phyloP scores from a whole-genome alignment of 352 stramenopile species.

The Pythium aphanidermatum region DNA sequence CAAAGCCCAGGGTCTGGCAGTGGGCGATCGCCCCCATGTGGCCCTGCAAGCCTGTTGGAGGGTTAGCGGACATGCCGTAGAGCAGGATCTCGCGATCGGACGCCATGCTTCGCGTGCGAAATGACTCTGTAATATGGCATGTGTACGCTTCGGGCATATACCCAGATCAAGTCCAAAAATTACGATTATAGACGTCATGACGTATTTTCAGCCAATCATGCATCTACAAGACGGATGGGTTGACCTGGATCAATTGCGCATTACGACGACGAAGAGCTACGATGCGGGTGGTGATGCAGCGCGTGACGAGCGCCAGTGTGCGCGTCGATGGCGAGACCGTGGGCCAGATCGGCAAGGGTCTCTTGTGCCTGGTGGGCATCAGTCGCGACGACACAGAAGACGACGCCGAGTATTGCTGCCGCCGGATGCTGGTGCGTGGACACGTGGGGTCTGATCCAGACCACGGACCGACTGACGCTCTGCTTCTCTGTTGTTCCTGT shows the following conservation, averaged over 20 bases:
- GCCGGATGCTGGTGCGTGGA: conserved; percentile 53
- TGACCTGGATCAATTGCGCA: background rate
- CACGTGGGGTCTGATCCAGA: background rate
- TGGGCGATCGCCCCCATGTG: conserved; percentile 80
- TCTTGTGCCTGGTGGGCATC: conserved; percentile 80
- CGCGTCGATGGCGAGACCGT: conserved; percentile 71
- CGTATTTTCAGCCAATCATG: too few species aligned
- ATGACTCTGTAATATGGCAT: too few species aligned
- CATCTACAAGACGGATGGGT: too few species aligned
- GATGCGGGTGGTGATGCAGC: conserved; percentile 80
- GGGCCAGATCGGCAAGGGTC: conserved; percentile 61
- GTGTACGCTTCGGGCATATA: too few species aligned
- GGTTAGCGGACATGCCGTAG: conserved; percentile 84
- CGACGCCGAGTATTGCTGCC: conserved; percentile 79
- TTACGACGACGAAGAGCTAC: background rate
- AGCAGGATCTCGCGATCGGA: conserved; percentile 51
- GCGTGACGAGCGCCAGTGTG: conserved; percentile 73
- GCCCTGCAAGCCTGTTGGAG: conserved; percentile 52
- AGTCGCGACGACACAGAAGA: conserved; percentile 69
- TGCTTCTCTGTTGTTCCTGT: background rate
- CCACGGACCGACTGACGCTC: background rate
- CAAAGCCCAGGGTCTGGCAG: conserved; percentile 44
- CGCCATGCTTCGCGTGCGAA: background rate
- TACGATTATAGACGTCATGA: background rate
- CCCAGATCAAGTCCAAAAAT: too few species aligned